phyloP scores from a whole-genome alignment of 2,329 filamentous ascomycete species.

The Pseudogymnoascus sp. region DNA sequence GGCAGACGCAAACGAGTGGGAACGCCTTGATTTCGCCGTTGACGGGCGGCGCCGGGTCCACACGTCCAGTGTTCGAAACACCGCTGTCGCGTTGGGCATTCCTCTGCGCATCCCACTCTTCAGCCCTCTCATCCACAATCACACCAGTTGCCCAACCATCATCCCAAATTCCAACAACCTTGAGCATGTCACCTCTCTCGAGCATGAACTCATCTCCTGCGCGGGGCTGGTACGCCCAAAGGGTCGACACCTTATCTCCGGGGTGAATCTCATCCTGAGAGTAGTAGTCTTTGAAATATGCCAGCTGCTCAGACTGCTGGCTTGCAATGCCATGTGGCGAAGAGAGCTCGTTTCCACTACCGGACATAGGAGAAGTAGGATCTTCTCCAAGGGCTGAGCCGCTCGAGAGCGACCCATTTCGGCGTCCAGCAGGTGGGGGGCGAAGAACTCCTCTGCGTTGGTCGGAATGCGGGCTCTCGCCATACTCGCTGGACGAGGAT shows the following conservation, averaged over 20 bases:
- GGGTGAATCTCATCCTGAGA: constrained; percentile 94
- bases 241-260: constrained; percentile 78
- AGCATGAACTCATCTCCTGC: constrained; percentile 89
- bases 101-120: constrained; percentile 77
- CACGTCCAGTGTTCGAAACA: constrained; percentile 68
- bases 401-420: constrained; percentile 85
- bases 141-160: constrained; percentile 97
- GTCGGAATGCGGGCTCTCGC: constrained; percentile 66
- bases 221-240: constrained; percentile 96
- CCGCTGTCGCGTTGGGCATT: constrained; percentile 86
- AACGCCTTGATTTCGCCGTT: constrained; percentile 91
- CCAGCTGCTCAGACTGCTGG: constrained; percentile 89
- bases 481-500: constrained; percentile 67
- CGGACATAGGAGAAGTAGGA: constrained; percentile 63
- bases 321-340: constrained; percentile 79
- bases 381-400: constrained; percentile 69
- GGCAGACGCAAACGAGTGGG: constrained; percentile 90
- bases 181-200: constrained; percentile 95
- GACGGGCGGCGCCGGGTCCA: constrained; percentile 59
- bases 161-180: constrained; percentile 97
- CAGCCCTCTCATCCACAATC: constrained; percentile 71
- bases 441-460: constrained; percentile 50
- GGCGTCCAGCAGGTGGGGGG: constrained; percentile 56
- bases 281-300: constrained; percentile 98
- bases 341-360: constrained; percentile 66